Evolutionary conservation across 1,284 basidiomycete genomes (phyloP).

Genomic region (Austropuccinia psidii): DNA sequence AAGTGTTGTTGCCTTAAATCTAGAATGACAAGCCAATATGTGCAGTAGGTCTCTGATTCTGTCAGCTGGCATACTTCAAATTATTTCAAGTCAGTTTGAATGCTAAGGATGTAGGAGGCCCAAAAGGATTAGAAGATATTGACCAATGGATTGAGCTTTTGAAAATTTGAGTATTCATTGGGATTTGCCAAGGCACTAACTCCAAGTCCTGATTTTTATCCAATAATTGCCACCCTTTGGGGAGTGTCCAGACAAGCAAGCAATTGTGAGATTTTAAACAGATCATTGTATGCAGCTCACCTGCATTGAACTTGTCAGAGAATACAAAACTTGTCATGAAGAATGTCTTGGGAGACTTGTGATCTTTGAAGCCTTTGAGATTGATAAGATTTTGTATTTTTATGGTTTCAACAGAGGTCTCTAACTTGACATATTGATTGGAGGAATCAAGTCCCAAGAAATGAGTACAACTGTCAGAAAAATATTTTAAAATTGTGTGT

Average conservation of each 20-base stretch:
- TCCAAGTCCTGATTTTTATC: not conserved
- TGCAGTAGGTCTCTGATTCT: not conserved
- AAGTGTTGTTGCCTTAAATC: constrained; percentile 19
- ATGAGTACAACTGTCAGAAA: not conserved
- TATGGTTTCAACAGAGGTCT: not conserved
- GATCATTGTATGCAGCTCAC: not conserved
- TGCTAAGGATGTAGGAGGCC: not conserved
- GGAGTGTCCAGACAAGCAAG: constrained; percentile 3
- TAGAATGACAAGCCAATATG: not conserved
- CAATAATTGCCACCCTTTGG: too few relatives aligned
- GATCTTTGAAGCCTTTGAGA: not conserved
- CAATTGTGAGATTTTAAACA: constrained; percentile 10
- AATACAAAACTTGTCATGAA: not conserved
- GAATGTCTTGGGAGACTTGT: not conserved
- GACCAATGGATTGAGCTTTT: too few relatives aligned
- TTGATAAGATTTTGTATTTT: not conserved
- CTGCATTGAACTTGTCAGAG: too few relatives aligned
- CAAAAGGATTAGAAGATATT: too few relatives aligned
- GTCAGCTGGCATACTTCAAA: not conserved
- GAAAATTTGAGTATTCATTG: too few relatives aligned
- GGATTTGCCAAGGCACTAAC: not conserved
- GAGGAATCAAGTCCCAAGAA: not conserved
- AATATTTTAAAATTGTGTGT: not conserved
- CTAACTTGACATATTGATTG: not conserved
- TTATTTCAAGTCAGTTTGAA: too few relatives aligned